A percentile compares a stretch with the other conserved stretches of the same genome.
phyloP scores from a whole-genome alignment of 352 stramenopile species.

The Phytophthora lateralis region DNA sequence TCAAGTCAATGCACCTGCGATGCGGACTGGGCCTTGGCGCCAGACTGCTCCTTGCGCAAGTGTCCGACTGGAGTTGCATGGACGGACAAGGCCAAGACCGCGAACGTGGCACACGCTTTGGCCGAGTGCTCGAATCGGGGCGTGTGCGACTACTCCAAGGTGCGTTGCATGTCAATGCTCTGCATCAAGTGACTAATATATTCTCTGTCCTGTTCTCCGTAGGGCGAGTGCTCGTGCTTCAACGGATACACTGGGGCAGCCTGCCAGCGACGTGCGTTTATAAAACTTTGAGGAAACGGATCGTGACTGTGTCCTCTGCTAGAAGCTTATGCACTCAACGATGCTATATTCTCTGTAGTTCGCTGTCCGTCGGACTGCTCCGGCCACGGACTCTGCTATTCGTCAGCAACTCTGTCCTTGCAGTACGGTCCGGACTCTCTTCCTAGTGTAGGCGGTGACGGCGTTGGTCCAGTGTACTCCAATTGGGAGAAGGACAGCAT shows the following conservation, averaged over 20 bases:
- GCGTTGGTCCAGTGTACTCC: constrained; percentile 60
- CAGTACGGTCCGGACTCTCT: constrained; percentile 53
- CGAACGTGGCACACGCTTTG: constrained; percentile 57
- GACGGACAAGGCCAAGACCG: constrained; percentile 76
- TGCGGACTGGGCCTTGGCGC: constrained; percentile 56
- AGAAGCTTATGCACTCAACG: neutral
- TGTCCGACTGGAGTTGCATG: constrained; percentile 76
- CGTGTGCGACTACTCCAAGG: constrained; percentile 65
- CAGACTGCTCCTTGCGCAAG: constrained; percentile 73
- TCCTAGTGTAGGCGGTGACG: constrained; percentile 41
- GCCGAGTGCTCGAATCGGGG: constrained; percentile 71
- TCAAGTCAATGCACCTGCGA: constrained; percentile 75
- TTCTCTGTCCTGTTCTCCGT: neutral
- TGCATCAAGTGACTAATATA: neutral
- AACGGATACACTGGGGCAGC: constrained; percentile 59
- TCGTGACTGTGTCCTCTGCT: neutral
- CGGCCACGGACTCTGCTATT: constrained; percentile 67
- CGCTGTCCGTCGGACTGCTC: constrained; percentile 67
- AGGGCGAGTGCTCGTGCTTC: constrained; percentile 69
- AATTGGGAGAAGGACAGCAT: constrained; percentile 90
- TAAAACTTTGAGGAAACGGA: neutral
- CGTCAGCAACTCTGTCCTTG: constrained; percentile 50
- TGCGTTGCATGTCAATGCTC: neutral
- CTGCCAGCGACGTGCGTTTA: constrained; percentile 57
- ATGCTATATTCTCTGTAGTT: constrained; percentile 31